phyloP scores from a whole-genome alignment of 2,329 filamentous ascomycete genomes.

The Colletotrichum endophyticum region DNA sequence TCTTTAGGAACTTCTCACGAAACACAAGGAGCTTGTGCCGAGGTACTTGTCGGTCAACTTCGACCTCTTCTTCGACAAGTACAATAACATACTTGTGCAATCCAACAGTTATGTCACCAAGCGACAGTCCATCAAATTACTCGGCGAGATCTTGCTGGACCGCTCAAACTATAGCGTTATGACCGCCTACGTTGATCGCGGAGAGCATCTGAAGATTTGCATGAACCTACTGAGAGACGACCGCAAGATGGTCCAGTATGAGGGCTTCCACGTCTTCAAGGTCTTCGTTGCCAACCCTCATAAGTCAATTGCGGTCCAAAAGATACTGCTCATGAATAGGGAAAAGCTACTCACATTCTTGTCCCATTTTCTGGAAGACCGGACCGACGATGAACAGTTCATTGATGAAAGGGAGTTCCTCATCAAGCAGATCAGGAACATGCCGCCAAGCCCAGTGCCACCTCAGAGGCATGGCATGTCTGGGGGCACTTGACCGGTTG shows the following conservation, averaged over 20 bases:
- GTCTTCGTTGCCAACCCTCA: constrained; percentile 99
- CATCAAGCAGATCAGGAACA: constrained; percentile 87
- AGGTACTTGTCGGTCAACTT: constrained; percentile 90
- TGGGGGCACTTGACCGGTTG: not conserved
- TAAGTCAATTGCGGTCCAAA: constrained; percentile 94
- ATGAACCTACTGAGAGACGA: constrained; percentile 98
- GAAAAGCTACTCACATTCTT: constrained; percentile 90
- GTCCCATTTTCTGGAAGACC: constrained; percentile 89
- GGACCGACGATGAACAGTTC: constrained; percentile 97
- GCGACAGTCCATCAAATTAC: constrained; percentile 94
- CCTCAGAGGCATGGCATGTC: constrained; percentile 45
- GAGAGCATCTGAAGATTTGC: constrained; percentile 95
- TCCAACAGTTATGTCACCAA: constrained; percentile 98
- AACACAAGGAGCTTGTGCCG: constrained; percentile 90
- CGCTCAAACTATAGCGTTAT: constrained; percentile 97
- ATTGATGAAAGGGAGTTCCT: constrained; percentile 97
- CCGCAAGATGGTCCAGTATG: constrained; percentile 98
- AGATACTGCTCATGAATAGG: constrained; percentile 94
- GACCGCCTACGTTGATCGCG: constrained; percentile 94
- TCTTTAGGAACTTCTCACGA: constrained; percentile 84
- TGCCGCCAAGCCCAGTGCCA: constrained; percentile 63
- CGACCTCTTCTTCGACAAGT: constrained; percentile 88
- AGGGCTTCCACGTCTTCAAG: constrained; percentile 99
- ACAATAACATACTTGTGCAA: constrained; percentile 86
- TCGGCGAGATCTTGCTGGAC: constrained; percentile 93